Evolutionary conservation across 257 asterid species (phyloP).

Genomic region (Catharanthus roseus): DNA sequence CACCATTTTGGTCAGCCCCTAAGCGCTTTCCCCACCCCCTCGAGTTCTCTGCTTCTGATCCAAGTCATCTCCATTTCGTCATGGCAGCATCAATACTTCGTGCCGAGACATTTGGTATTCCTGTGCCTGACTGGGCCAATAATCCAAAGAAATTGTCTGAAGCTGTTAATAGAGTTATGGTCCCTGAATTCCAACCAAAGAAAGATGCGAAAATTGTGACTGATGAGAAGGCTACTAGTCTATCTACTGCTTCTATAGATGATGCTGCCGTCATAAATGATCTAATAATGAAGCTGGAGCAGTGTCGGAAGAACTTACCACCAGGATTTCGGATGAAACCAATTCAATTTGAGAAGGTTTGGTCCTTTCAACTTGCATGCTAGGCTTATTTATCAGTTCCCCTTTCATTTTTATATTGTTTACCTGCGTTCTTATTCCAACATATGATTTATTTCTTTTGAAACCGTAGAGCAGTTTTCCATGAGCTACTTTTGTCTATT

Average conservation of each 20-base stretch:
- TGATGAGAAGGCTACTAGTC: conserved; percentile 84
- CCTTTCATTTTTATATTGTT: neutral
- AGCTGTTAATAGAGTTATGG: conserved; percentile 52
- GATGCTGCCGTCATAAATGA: conserved; percentile 69
- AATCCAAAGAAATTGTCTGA: conserved; percentile 62
- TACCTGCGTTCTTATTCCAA: neutral
- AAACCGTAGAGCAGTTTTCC: neutral
- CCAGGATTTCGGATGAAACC: conserved; percentile 78
- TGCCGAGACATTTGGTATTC: conserved; percentile 77
- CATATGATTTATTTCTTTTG: neutral
- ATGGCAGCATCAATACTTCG: conserved; percentile 75
- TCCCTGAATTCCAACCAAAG: conserved; percentile 71
- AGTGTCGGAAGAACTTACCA: conserved; percentile 39
- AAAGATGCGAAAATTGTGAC: conserved; percentile 70
- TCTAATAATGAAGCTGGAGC: conserved; percentile 66
- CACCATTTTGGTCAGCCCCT: conserved; percentile 96
- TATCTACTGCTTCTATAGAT: conserved; percentile 69
- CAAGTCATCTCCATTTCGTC: conserved; percentile 80
- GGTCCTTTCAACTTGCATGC: neutral
- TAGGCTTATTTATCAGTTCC: neutral
- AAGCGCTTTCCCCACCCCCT: conserved; percentile 82
- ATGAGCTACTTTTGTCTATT: neutral
- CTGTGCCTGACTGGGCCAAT: conserved; percentile 80
- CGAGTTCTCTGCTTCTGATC: conserved; percentile 56
- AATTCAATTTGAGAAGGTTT: conserved; percentile 87